A percentile compares a stretch with the other conserved stretches of the same genome.
These are phyloP conservation scores for Vaccinium corymbosum DNA, from an alignment of 148 eudicot species.

Conservation along the genomic window DNA sequence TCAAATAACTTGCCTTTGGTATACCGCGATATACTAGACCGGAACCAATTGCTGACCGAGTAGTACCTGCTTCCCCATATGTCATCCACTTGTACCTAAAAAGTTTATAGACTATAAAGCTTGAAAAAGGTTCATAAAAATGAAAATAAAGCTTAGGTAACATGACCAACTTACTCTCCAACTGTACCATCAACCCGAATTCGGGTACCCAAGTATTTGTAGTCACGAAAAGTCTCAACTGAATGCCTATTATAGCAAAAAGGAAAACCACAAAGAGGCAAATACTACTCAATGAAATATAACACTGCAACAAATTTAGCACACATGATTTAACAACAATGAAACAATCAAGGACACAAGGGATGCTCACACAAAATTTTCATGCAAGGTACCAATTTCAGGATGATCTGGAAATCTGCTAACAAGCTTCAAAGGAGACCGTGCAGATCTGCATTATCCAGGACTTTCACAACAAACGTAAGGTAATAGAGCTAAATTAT, in stretches of 20 bases:
- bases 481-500: background rate
- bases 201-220: constrained; percentile 83
- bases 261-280: background rate
- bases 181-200: constrained; percentile 83
- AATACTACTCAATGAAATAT: constrained; percentile 3
- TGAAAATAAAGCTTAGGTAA: background rate
- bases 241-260: constrained; percentile 44
- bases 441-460: constrained; percentile 55
- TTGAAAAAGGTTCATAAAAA: background rate
- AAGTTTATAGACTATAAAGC: background rate
- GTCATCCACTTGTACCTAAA: constrained; percentile 90
- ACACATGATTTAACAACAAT: background rate
- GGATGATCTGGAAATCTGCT: constrained; percentile 69
- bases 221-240: constrained; percentile 61
- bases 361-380: constrained; percentile 77
- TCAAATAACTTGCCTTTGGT: constrained; percentile 41
- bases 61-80: constrained; percentile 79
- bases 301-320: background rate
- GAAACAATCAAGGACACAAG: constrained; percentile 6
- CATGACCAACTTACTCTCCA: constrained; percentile 70
- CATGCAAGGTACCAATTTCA: constrained; percentile 82
- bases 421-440: constrained; percentile 70
- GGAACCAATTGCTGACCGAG: constrained; percentile 81
- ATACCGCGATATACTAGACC: constrained; percentile 63
- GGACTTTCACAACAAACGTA: background rate